phyloP scores from a whole-genome alignment of 352 stramenopile species.

The Pythium guiyangense region DNA sequence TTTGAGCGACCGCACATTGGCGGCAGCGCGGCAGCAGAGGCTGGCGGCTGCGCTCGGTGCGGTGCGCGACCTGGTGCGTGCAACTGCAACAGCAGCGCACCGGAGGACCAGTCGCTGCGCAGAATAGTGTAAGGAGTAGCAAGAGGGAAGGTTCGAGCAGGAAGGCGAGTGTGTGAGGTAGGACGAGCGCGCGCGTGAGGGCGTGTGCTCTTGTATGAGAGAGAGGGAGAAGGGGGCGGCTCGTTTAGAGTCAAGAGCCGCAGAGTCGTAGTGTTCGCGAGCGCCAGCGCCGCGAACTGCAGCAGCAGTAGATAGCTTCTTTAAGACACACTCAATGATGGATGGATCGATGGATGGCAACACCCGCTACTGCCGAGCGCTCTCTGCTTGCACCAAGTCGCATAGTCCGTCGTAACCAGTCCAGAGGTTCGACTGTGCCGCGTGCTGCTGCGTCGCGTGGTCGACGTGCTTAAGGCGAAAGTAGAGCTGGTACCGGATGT shows the following conservation, averaged over 20 bases:
- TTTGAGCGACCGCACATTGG: constrained; percentile 21
- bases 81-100: constrained; percentile 18
- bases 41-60: constrained; percentile 13
- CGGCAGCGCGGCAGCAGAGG: neutral
- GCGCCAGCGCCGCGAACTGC: too few relatives aligned
- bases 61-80: constrained; percentile 10
- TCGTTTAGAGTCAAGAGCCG: neutral
- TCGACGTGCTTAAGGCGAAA: constrained; percentile 77
- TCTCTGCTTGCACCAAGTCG: constrained; percentile 1
- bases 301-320: too few relatives aligned
- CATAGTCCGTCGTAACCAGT: constrained; percentile 53
- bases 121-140: constrained; percentile 40
- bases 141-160: neutral
- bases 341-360: neutral
- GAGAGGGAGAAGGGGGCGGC: neutral
- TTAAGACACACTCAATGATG: neutral
- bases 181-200: too few relatives aligned
- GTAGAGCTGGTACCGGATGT: constrained; percentile 83
- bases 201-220: neutral
- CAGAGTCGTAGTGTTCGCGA: too few relatives aligned
- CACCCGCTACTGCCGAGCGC: neutral
- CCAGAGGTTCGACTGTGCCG: constrained; percentile 30
- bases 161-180: too few relatives aligned
- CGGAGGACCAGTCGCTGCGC: constrained; percentile 20
- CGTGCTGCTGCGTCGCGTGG: constrained; percentile 28